Evolutionary conservation across 2,329 filamentous ascomycete species (phyloP), one percentile per base, ranked within the genome.

Genomic region (Aspergillus viridinutans): DNA sequence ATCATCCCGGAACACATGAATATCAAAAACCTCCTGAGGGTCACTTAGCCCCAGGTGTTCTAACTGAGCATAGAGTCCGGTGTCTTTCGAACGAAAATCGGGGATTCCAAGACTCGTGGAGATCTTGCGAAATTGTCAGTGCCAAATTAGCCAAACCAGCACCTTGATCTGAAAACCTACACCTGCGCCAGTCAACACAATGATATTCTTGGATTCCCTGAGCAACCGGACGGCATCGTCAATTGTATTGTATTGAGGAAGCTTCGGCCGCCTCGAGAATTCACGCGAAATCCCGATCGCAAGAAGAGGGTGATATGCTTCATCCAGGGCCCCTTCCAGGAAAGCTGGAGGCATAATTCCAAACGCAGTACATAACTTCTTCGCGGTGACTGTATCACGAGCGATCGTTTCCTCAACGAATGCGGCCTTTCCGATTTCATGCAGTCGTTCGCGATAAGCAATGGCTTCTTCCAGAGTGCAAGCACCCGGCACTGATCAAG

Each of bases 31-130:
- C 69, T 97, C 92, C 71, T 97, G 92, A 1, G 93, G 93, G 67
- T 97, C 92, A 61, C 80, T 85, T 59, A 86, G 81, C 6, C 91
- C 92, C 58, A 94, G 83, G 67, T 90, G 85, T 65, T 85, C 86
- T 52, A 97, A 81, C 70, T 92, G 88, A 49, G 91, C 88, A 76
- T 97, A 97, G 55, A 97, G 87, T 51, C 93, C 93, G 1, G 88
- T 96, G 68, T 90, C 89, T 73, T 94, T 94, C 53, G 92, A 97
- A 63, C 94, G 88, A 70, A 99, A 99, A 73, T 99, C 94, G 4
- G 94, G 94, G 58, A 99, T 97, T 59, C 94, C 94, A 21, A 99
- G 85, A 52, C 91, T 96, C 0, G 94, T 99, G 26, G 92, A 97
- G 64, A 99, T 97, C 76, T 80, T 49, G 35, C 14, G 20, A 29